Evolutionary conservation across 345 rosid species (phyloP).

Genomic region (Adansonia digitata): DNA sequence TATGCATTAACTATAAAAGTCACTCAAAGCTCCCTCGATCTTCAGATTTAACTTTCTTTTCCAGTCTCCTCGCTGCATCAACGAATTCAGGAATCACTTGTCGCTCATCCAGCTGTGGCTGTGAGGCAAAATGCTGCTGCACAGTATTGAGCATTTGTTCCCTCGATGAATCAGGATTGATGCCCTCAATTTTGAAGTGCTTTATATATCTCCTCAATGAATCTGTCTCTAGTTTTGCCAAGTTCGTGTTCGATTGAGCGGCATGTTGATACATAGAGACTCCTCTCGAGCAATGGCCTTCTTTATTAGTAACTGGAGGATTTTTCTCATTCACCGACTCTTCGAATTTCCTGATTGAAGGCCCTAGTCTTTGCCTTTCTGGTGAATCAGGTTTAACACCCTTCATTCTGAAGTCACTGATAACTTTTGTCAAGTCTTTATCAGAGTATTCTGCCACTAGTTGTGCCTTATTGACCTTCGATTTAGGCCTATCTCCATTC

Average conservation of each 20-base stretch:
- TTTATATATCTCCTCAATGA: slow-evolving; percentile 50
- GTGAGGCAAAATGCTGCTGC: slow-evolving; percentile 37
- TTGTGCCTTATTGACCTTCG: not conserved
- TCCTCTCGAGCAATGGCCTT: not conserved
- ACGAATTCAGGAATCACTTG: slow-evolving; percentile 8
- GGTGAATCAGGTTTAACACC: not conserved
- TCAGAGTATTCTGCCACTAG: not conserved
- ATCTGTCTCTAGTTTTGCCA: slow-evolving; percentile 41
- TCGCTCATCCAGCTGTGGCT: not conserved
- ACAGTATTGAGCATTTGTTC: slow-evolving; percentile 44
- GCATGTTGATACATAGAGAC: not conserved
- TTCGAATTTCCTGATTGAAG: not conserved
- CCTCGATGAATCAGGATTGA: slow-evolving; percentile 34
- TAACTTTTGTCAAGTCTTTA: not conserved
- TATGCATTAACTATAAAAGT: not conserved
- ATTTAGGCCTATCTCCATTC: not conserved
- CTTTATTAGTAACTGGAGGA: not conserved
- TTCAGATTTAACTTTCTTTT: not conserved
- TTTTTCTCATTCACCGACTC: not conserved
- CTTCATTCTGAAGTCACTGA: not conserved
- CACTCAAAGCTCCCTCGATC: not conserved
- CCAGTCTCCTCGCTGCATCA: not conserved
- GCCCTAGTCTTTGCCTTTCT: not conserved
- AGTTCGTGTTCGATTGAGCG: not conserved
- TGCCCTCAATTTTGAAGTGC: slow-evolving; percentile 37